Conservation (phyloP, 345 rosid genomes). For the Gossypium longicalyx region DNA sequence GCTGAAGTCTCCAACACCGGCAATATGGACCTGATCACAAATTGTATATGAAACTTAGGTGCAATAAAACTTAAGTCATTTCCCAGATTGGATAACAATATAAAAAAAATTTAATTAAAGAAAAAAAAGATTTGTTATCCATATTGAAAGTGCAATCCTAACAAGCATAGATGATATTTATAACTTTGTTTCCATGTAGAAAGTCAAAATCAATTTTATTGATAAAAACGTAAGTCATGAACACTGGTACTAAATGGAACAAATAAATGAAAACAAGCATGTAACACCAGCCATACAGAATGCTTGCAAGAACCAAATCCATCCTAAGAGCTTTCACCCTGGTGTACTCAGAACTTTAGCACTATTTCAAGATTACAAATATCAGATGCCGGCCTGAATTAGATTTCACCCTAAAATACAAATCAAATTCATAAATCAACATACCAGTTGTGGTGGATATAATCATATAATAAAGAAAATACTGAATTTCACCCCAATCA, state of each 20-base stretch:
- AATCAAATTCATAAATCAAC: background rate
- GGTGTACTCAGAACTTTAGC: background rate
- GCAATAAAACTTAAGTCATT: background rate
- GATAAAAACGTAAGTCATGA: background rate
- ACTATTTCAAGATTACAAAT: background rate
- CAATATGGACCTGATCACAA: conserved; percentile 77
- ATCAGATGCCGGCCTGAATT: background rate
- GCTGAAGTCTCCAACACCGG: conserved; percentile 93
- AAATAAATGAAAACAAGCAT: background rate
- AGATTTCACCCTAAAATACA: background rate
- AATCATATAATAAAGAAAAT: background rate
- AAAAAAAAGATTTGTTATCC: background rate
- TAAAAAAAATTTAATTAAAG: background rate
- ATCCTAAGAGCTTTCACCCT: background rate
- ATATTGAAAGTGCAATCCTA: background rate
- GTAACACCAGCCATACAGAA: background rate
- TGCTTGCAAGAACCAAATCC: background rate
- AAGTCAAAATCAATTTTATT: background rate
- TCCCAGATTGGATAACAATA: background rate
- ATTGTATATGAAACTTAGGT: conserved; percentile 10
- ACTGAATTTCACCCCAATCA: background rate
- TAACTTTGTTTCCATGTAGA: background rate
- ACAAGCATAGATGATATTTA: no score
- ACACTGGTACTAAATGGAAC: background rate
- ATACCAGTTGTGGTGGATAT: background rate